These are phyloP conservation scores for Reutealis trisperma DNA, from an alignment of 345 rosid species.

Conservation along the genomic window DNA sequence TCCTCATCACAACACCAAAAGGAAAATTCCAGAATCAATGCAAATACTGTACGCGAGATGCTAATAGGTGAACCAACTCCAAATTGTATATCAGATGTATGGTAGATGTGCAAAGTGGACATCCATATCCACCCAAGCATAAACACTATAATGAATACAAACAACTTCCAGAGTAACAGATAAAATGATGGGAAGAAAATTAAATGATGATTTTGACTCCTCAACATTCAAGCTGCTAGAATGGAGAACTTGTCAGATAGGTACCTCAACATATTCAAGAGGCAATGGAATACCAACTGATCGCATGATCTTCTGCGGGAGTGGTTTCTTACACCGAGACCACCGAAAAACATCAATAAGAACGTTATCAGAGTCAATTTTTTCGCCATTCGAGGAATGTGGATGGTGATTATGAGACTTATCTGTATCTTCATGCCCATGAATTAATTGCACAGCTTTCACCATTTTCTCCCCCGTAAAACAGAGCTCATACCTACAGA, in stretches of 20 bases:
- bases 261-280: conserved; percentile 83
- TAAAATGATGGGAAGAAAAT: neutral
- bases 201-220: neutral
- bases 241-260: conserved; percentile 4
- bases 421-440: conserved; percentile 64
- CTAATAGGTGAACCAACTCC: neutral
- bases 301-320: conserved; percentile 84
- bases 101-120: neutral
- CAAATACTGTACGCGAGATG: neutral
- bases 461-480: conserved; percentile 84
- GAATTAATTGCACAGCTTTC: conserved; percentile 51
- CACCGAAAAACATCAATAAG: conserved; percentile 84
- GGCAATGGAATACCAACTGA: conserved; percentile 91
- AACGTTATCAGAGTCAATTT: conserved; percentile 57
- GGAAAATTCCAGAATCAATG: neutral
- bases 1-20: neutral
- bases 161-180: neutral
- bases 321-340: conserved; percentile 91
- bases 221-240: neutral
- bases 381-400: conserved; percentile 69
- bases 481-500: conserved; percentile 87
- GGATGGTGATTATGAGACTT: conserved; percentile 64
- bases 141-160: neutral
- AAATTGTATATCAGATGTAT: neutral
- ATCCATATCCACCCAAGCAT: neutral